Conservation (phyloP, 2,329 filamentous ascomycete genomes). For the Seiridium unicorne region DNA sequence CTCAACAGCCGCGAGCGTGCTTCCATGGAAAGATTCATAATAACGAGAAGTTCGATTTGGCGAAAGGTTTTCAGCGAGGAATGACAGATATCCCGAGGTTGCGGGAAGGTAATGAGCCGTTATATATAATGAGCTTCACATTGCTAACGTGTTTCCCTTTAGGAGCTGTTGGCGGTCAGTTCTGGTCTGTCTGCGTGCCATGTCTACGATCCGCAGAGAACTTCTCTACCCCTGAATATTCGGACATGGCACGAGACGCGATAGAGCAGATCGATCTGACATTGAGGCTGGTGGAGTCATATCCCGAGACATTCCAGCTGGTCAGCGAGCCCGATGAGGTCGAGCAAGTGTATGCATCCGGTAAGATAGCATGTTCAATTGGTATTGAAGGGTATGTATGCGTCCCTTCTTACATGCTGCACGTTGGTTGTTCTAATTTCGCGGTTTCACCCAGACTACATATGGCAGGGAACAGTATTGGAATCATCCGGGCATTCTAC, state of each 20-base stretch:
- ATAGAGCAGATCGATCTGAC: slow-evolving; percentile 20
- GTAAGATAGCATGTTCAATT: slow-evolving; percentile 32
- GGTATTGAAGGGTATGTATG: slow-evolving; percentile 28
- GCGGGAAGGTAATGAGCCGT: slow-evolving; percentile 5
- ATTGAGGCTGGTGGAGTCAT: slow-evolving; percentile 19
- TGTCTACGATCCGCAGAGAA: slow-evolving; percentile 21
- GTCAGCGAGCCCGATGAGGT: slow-evolving; percentile 25
- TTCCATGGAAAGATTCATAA: slow-evolving; percentile 29
- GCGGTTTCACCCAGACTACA: slow-evolving; percentile 17
- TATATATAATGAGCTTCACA: not conserved
- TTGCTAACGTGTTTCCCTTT: slow-evolving; percentile 2
- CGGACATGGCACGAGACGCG: slow-evolving; percentile 17
- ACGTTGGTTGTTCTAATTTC: no score
- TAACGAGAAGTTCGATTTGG: slow-evolving; percentile 30
- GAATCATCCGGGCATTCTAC: slow-evolving; percentile 30
- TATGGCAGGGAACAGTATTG: slow-evolving; percentile 30
- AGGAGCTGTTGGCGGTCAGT: slow-evolving; percentile 26
- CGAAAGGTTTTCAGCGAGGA: slow-evolving; percentile 28
- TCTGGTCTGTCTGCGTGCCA: slow-evolving; percentile 27
- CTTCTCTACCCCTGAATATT: slow-evolving; percentile 20
- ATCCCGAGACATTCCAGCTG: slow-evolving; percentile 20
- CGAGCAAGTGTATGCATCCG: slow-evolving; percentile 21
- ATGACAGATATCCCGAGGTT: slow-evolving; percentile 10
- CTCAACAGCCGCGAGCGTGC: slow-evolving; percentile 21
- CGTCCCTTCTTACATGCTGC: no score